phyloP scores from a whole-genome alignment of 768 basidiomycete genomes.

The Naematelia aurantialba region DNA sequence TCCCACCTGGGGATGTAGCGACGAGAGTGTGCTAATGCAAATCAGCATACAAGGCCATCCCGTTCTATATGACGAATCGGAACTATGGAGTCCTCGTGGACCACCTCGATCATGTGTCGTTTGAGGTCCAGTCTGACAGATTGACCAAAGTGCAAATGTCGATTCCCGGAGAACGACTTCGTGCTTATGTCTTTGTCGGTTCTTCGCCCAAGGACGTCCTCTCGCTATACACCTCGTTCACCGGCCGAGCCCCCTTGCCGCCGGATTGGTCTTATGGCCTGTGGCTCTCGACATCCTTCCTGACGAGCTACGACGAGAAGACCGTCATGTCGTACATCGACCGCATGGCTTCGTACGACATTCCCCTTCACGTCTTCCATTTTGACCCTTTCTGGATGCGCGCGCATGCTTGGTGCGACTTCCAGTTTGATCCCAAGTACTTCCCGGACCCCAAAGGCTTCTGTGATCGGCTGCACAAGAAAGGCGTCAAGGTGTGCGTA shows the following conservation, averaged over 20 bases:
- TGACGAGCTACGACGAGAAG: slow-evolving; percentile 13
- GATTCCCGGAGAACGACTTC: slow-evolving; percentile 9
- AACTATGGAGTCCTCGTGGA: slow-evolving; percentile 18
- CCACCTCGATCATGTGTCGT: slow-evolving; percentile 16
- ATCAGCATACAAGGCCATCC: slow-evolving; percentile 17
- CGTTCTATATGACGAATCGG: slow-evolving; percentile 15
- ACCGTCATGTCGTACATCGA: slow-evolving; percentile 11
- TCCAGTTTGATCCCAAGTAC: slow-evolving; percentile 13
- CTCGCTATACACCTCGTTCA: slow-evolving; percentile 14
- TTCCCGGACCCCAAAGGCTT: slow-evolving; percentile 16
- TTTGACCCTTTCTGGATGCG: slow-evolving; percentile 22
- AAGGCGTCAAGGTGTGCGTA: slow-evolving; percentile 14
- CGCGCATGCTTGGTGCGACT: slow-evolving; percentile 17
- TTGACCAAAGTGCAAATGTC: slow-evolving; percentile 19
- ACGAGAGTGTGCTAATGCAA: too few species aligned
- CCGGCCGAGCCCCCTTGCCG: slow-evolving; percentile 14
- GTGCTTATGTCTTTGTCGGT: slow-evolving; percentile 15
- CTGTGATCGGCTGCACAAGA: slow-evolving; percentile 9
- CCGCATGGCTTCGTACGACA: slow-evolving; percentile 7
- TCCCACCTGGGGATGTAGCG: background rate
- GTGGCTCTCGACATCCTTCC: slow-evolving; percentile 17
- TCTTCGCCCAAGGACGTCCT: slow-evolving; percentile 10
- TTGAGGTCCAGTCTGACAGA: slow-evolving; percentile 14
- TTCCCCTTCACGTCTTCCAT: slow-evolving; percentile 17
- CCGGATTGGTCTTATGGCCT: slow-evolving; percentile 18